phyloP scores from a whole-genome alignment of 176 grass and related monocot genomes.

The Juncus inflexus region DNA sequence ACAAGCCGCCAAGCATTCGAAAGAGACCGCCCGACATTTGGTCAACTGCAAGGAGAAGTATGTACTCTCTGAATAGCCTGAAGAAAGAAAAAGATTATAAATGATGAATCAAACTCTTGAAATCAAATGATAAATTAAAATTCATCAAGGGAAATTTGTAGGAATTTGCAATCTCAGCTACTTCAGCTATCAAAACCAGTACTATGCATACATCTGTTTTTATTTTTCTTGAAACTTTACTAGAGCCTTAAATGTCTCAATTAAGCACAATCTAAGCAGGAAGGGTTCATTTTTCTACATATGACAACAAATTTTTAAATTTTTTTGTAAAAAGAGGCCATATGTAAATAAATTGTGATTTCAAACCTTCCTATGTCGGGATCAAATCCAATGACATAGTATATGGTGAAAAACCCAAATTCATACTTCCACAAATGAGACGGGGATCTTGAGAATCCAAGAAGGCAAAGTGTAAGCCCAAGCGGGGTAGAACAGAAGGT shows the following conservation, averaged over 20 bases:
- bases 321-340: too few relatives aligned
- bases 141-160: too few relatives aligned
- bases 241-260: too few relatives aligned
- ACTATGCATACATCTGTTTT: too few relatives aligned
- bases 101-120: conserved; percentile 10
- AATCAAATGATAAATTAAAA: conserved; percentile 1
- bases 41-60: conserved; percentile 55
- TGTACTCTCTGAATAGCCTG: conserved; percentile 87
- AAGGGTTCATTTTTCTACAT: conserved; percentile 6
- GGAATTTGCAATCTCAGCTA: too few relatives aligned
- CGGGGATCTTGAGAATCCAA: conserved; percentile 85
- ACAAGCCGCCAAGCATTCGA: conserved; percentile 64
- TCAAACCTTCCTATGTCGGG: conserved; percentile 53
- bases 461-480: conserved; percentile 79
- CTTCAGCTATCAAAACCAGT: too few relatives aligned
- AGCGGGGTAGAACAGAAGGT: conserved; percentile 83
- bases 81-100: conserved; percentile 16
- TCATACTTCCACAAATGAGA: conserved; percentile 74
- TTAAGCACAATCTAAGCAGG: not conserved
- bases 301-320: not conserved
- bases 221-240: too few relatives aligned
- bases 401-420: conserved; percentile 70
- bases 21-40: conserved; percentile 80
- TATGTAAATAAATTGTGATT: not conserved
- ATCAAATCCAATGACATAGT: conserved; percentile 85